Evolutionary conservation across 345 rosid species (phyloP).

Genomic region (Atalantia buxifolia): DNA sequence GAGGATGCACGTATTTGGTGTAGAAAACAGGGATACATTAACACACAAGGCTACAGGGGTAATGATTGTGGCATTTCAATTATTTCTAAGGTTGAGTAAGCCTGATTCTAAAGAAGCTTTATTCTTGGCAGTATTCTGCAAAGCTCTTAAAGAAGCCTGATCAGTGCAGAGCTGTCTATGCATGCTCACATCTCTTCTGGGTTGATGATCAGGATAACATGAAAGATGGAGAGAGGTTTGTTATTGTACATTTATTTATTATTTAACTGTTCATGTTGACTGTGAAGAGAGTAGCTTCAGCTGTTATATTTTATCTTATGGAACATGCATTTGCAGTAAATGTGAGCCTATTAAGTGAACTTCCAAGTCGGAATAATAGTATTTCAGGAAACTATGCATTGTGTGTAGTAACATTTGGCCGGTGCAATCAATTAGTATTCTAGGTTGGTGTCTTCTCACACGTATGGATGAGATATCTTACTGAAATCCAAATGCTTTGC

Average conservation of each 20-base stretch:
- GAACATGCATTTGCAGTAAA: not conserved
- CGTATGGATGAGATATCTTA: not conserved
- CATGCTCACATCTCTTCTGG: constrained; percentile 97
- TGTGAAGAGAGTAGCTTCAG: not conserved
- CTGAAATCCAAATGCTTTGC: not conserved
- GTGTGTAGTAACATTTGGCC: not conserved
- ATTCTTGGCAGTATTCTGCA: constrained; percentile 79
- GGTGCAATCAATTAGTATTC: not conserved
- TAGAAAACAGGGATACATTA: constrained; percentile 95
- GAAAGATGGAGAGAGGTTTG: constrained; percentile 95
- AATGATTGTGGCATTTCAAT: constrained; percentile 21
- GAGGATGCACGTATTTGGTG: constrained; percentile 97
- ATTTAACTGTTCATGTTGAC: not conserved
- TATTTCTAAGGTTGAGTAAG: constrained; percentile 2
- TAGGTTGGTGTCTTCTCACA: not conserved
- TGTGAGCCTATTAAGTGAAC: not conserved
- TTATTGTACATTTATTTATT: not conserved
- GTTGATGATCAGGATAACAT: constrained; percentile 78
- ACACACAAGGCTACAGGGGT: constrained; percentile 99
- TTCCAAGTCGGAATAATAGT: not conserved
- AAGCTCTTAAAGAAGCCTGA: constrained; percentile 98
- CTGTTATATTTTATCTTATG: not conserved
- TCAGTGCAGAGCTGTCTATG: constrained; percentile 97
- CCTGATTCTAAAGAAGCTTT: constrained; percentile 5
- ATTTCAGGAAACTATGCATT: not conserved